Base-by-base conservation (phyloP, 1,139 yeast genomes). In the Yamadazyma dendronema region DNA sequence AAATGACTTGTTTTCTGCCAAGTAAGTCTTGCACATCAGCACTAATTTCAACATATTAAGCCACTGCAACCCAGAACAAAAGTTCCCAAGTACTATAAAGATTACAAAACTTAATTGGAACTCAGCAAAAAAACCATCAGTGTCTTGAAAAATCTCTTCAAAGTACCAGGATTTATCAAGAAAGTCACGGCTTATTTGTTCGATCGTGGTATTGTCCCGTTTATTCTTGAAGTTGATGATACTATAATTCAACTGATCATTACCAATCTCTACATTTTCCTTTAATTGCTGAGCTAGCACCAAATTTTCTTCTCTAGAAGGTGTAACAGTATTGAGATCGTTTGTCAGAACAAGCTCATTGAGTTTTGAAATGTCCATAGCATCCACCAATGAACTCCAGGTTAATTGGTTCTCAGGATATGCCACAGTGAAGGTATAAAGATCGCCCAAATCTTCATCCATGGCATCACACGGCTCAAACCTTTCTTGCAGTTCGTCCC, bases 41-140 rank as follows among this genome's bases (percentile, higher is more conserved):
- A 56, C 31, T 15, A 62, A 42, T 15, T 40, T 46, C 11, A 61
- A 36, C 8, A 61, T 33, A 16, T 49, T 53, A 13, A 54, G 35
- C 67, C 67, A 62, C 39, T 61, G 66, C 3, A 57, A 43, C n/a
- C 58, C 58, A 2, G 65, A 60, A 34, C 62, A 57, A 34, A 57
- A 51, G 36, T 58, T 62, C 2, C 65, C 65, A 15, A 61, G 40
- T 3, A 60, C 40, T 0, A 62, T 44, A 33, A 60, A 61, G 34
- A 51, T 48, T 2, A 59, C 28, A 30, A 55, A 61, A n/a, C 54
- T 39, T 4, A 59, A 28, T 40, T 61, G 61, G 6, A 61, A 31
- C 40, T 62, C 67, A 2, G 57, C 65, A 4, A 60, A 40, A 11
- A 56, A 37, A 7, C 53, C 27, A 1, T 53, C 58, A 31, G 23